These are phyloP conservation scores for Amanita rubescens DNA, from an alignment of 768 basidiomycete genomes.

Conservation along the genomic window DNA sequence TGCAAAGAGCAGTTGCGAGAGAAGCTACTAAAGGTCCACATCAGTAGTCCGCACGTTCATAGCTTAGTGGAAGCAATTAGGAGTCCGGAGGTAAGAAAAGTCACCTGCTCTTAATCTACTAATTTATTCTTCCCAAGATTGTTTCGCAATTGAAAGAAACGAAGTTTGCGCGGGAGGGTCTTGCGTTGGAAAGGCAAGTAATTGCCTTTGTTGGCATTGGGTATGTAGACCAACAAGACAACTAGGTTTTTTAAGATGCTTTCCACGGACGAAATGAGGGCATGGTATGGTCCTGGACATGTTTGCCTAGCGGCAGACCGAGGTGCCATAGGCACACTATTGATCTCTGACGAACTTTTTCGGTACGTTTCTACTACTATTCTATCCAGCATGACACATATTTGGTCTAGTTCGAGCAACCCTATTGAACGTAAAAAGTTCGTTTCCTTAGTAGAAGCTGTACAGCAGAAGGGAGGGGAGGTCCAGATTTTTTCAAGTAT, in stretches of 20 bases:
- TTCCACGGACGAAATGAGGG: constrained; percentile 86
- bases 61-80: constrained; percentile 90
- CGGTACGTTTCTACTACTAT: constrained; percentile 39
- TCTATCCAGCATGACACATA: neutral
- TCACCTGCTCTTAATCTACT: neutral
- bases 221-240: constrained; percentile 3
- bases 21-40: constrained; percentile 86
- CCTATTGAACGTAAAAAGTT: constrained; percentile 73
- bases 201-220: neutral
- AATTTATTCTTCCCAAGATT: constrained; percentile 38
- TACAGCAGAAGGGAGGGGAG: constrained; percentile 84
- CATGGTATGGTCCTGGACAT: constrained; percentile 98
- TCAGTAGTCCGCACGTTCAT: constrained; percentile 92
- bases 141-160: constrained; percentile 80
- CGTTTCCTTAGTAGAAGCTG: constrained; percentile 82
- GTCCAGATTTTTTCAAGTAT: constrained; percentile 98
- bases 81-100: constrained; percentile 74
- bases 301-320: constrained; percentile 87
- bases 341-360: constrained; percentile 95
- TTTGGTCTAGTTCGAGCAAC: constrained; percentile 61
- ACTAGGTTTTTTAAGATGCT: constrained; percentile 97
- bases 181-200: constrained; percentile 77
- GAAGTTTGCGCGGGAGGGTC: constrained; percentile 91
- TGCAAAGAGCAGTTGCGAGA: constrained; percentile 71
- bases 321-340: constrained; percentile 87